A percentile compares a stretch with the other conserved stretches of the same genome.
phyloP scores from a whole-genome alignment of 257 asterid species.

The Buddleja alternifolia region DNA sequence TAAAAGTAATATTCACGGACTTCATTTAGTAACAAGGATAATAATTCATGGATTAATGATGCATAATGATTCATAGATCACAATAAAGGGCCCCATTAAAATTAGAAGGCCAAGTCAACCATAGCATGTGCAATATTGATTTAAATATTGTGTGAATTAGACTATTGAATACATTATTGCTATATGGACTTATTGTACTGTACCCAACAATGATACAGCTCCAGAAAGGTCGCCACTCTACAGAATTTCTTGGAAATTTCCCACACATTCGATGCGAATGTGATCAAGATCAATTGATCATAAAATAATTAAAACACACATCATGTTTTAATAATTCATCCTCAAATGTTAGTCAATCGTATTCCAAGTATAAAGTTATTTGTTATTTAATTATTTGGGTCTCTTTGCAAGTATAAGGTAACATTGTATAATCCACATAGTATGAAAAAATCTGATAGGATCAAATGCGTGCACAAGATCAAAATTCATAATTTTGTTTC shows the following conservation, averaged over 20 bases:
- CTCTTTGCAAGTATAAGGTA: too few species aligned
- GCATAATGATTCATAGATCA: slow-evolving; percentile 24
- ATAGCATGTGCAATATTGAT: slow-evolving; percentile 33
- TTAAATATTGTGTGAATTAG: neutral
- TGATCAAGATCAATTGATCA: neutral
- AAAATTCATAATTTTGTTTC: too few species aligned
- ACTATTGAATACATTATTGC: slow-evolving; percentile 6
- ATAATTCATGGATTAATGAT: slow-evolving; percentile 12
- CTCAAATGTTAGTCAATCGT: too few species aligned
- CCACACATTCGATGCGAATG: neutral
- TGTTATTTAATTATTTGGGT: too few species aligned
- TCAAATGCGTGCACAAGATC: too few species aligned
- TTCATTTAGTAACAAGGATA: neutral
- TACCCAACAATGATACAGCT: slow-evolving; percentile 22
- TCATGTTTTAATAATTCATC: too few species aligned
- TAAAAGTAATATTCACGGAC: neutral
- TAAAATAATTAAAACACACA: too few species aligned
- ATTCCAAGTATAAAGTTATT: too few species aligned
- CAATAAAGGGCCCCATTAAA: slow-evolving; percentile 15
- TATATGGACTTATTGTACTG: slow-evolving; percentile 20
- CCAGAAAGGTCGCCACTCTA: slow-evolving; percentile 29
- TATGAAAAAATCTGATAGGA: too few species aligned
- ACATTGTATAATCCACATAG: too few species aligned
- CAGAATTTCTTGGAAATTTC: slow-evolving; percentile 28
- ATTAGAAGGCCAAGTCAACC: slow-evolving; percentile 31